Conservation (phyloP, 257 asterid genomes). For the Ajuga chamaepitys region DNA sequence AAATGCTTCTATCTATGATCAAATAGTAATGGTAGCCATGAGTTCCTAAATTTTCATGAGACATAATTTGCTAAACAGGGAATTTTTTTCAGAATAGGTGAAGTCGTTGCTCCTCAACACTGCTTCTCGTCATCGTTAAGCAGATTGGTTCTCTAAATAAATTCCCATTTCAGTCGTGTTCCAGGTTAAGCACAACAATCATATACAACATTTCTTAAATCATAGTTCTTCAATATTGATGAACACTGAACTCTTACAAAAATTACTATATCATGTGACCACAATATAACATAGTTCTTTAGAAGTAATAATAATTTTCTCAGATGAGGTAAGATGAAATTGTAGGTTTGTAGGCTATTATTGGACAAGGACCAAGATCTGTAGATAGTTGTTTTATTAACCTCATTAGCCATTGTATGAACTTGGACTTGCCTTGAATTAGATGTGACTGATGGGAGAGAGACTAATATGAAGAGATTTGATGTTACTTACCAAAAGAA, state of each 20-base stretch:
- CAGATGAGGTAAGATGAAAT: neutral
- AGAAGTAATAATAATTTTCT: neutral
- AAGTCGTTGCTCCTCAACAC: too few relatives aligned
- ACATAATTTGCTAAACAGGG: too few relatives aligned
- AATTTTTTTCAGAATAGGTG: too few relatives aligned
- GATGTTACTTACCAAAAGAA: neutral
- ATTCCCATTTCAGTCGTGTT: slow-evolving; percentile 55
- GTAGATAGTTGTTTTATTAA: neutral
- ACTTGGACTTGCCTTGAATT: neutral
- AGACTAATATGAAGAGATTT: neutral
- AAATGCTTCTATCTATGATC: too few relatives aligned
- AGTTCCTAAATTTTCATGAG: too few relatives aligned
- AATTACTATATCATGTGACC: neutral
- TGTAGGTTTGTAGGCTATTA: neutral
- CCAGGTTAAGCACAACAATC: slow-evolving; percentile 50
- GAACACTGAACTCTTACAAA: neutral
- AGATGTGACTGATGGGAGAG: slow-evolving; percentile 9
- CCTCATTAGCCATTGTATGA: neutral
- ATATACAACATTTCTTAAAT: neutral
- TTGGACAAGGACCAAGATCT: neutral
- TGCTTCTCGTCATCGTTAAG: too few relatives aligned
- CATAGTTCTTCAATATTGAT: slow-evolving; percentile 6
- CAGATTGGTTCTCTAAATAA: slow-evolving; percentile 64
- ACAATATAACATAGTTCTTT: slow-evolving; percentile 2
- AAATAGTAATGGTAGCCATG: too few relatives aligned